Evolutionary conservation across 176 grass and related monocot genomes (phyloP), one percentile per base, ranked within the genome.

Genomic region (Musa beccarii): DNA sequence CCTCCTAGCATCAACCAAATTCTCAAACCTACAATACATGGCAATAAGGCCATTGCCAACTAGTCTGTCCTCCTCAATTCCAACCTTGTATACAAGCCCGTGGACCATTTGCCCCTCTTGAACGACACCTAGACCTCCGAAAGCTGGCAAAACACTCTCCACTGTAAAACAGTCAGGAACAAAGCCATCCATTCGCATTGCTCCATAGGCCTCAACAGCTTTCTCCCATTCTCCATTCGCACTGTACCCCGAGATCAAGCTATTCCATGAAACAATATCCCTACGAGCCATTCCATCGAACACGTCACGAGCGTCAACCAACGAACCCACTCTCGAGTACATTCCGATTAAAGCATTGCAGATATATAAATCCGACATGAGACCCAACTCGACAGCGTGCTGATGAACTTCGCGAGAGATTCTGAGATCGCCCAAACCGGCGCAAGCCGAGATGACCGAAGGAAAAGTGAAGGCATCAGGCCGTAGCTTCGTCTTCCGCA

Each of bases 191-290:
- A 74, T 74, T 57, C 72, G n/a, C 3, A 74, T 28, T 56, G 52
- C 72, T 15, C 23, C 24, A 57, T 74, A 34, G 19, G n/a, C 53
- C 72, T 74, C 72, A 16, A 19, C 21, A 29, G 72, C 52, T 74
- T 57, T n/a, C 53, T 74, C n/a, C 72, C 70, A 72, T 24, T 74
- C 53, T 29, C 53, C 72, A n/a, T 57, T 59, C 11, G 72, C 52
- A 59, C 22, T 74, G 24, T 29, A 74, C 13, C 72, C 23, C 21
- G 72, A 74, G 8, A 59, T 74, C 52, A 74, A 34, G 56, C 52
- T 59, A 43, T 74, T 74, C 53, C 53, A 59, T 0, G 53, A 59
- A 53, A 72, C 51, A 2, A 74, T 28, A 29, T 74, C 53, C 24
- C 53, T 34, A 16, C 19, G 22, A 4, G 22, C 7, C 72, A 74